phyloP scores from a whole-genome alignment of 148 eudicot species.

The Fagopyrum esculentum region DNA sequence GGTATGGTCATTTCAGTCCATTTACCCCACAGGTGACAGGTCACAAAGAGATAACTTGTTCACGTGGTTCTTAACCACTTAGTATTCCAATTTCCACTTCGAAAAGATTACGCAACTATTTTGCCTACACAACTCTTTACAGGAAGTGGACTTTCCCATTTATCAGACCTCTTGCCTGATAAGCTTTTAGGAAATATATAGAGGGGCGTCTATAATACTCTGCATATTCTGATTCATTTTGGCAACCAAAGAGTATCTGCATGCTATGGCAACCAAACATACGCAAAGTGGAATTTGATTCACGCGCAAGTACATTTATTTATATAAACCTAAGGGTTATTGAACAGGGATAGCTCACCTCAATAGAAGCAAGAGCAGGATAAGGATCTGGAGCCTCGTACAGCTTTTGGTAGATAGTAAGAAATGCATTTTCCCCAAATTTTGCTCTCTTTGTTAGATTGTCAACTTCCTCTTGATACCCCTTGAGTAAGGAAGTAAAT shows the following conservation, averaged over 20 bases:
- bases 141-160: background rate
- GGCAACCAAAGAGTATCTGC: too few species aligned
- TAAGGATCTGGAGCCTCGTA: conserved; percentile 99
- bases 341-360: conserved; percentile 28
- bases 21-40: background rate
- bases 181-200: background rate
- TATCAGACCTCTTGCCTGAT: background rate
- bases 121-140: background rate
- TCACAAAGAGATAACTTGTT: background rate
- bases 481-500: conserved; percentile 81
- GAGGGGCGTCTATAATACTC: background rate
- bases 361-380: conserved; percentile 76
- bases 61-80: background rate
- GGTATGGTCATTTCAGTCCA: too few species aligned
- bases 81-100: background rate
- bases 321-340: background rate
- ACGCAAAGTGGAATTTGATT: background rate
- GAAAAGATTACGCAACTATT: background rate
- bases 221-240: background rate
- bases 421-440: conserved; percentile 97
- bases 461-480: conserved; percentile 98
- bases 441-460: conserved; percentile 96
- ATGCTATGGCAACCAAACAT: too few species aligned
- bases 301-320: background rate
- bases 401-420: conserved; percentile 91